phyloP scores from a whole-genome alignment of 192 early-diverging fungal species.

The Dissophora globulifera region DNA sequence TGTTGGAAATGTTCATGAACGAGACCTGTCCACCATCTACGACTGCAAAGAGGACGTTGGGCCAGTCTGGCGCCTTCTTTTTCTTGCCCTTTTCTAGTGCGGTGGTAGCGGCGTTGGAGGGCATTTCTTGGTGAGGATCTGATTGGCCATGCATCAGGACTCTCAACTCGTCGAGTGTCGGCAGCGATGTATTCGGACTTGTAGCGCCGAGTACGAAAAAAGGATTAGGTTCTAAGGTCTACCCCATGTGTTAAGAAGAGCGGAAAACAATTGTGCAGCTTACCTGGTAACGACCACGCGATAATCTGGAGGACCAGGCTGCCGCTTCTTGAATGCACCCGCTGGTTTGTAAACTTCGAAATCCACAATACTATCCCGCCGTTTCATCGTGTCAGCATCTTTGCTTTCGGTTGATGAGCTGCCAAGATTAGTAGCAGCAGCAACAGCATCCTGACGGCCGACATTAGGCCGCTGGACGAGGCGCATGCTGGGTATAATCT shows the following conservation, averaged over 20 bases:
- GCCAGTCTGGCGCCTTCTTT: slow-evolving; percentile 19
- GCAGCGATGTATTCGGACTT: not conserved
- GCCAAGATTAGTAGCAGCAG: no score
- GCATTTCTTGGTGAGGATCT: not conserved
- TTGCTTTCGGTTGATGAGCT: not conserved
- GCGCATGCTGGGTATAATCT: slow-evolving; percentile 41
- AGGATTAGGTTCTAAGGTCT: no score
- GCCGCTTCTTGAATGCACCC: slow-evolving; percentile 56
- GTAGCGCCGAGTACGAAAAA: no score
- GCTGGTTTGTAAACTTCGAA: slow-evolving; percentile 60
- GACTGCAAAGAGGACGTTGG: slow-evolving; percentile 37
- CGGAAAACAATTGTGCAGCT: not conserved
- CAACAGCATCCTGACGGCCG: no score
- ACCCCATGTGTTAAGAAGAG: no score
- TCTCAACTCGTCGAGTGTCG: slow-evolving; percentile 6
- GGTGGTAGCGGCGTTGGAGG: not conserved
- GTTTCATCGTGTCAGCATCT: not conserved
- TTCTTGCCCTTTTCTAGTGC: slow-evolving; percentile 20
- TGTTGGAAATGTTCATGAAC: slow-evolving; percentile 30
- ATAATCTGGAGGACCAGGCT: slow-evolving; percentile 59
- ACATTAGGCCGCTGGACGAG: not conserved
- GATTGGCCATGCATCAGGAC: slow-evolving; percentile 10
- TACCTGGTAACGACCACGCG: slow-evolving; percentile 56
- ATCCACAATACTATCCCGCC: slow-evolving; percentile 15
- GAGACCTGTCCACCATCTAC: slow-evolving; percentile 45